Conservation (phyloP, 139 green algal genomes). For the Raphidocelis subcapitata region DNA sequence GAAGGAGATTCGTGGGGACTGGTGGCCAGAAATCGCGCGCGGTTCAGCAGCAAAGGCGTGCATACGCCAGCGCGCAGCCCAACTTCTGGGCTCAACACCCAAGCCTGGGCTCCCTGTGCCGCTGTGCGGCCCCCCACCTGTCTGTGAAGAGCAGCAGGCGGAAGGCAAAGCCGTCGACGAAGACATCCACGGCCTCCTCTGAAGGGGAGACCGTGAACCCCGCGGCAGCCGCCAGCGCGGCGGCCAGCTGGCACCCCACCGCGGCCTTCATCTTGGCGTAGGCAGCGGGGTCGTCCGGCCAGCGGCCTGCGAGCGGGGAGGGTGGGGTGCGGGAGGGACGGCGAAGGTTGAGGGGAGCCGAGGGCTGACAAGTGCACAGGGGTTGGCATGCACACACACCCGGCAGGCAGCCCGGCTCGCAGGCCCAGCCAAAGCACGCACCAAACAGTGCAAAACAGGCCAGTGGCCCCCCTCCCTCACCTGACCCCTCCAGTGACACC, state of each 20-base stretch:
- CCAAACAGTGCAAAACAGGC: neutral
- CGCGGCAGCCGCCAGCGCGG: conserved; percentile 42
- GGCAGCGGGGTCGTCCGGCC: conserved; percentile 59
- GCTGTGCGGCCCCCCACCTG: too few relatives aligned
- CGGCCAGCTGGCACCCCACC: conserved; percentile 70
- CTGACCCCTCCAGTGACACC: conserved; percentile 78
- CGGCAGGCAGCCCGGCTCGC: too few relatives aligned
- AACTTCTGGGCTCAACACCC: too few relatives aligned
- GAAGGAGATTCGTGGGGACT: too few relatives aligned
- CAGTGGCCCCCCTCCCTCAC: conserved; percentile 41
- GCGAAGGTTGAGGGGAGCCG: too few relatives aligned
- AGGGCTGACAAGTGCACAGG: too few relatives aligned
- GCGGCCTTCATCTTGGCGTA: conserved; percentile 76
- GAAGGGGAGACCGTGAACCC: conserved; percentile 44
- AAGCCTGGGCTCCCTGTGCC: too few relatives aligned
- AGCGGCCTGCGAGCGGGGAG: conserved; percentile 41
- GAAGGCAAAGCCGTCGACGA: conserved; percentile 78
- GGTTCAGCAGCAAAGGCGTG: too few relatives aligned
- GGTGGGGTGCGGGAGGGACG: too few relatives aligned
- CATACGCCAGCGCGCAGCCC: too few relatives aligned
- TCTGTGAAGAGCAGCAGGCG: conserved; percentile 63
- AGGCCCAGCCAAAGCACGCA: neutral
- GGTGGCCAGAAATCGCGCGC: too few relatives aligned
- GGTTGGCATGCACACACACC: too few relatives aligned
- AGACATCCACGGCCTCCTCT: conserved; percentile 68